phyloP scores from a whole-genome alignment of 2,329 filamentous ascomycete genomes.

The Diaporthe citriasiana region DNA sequence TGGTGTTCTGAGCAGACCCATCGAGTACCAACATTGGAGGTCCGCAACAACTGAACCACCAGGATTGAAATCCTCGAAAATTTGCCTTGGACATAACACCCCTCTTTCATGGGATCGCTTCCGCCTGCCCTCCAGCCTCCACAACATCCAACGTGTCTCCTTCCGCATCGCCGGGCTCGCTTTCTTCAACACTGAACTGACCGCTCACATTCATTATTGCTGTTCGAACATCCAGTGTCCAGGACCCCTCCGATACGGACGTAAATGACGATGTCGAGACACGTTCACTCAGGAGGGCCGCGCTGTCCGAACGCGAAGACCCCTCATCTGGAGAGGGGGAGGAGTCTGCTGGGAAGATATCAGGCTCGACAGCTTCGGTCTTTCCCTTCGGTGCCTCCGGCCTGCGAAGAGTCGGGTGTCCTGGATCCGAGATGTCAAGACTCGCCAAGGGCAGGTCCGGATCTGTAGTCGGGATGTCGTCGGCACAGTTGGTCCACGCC shows the following conservation, averaged over 20 bases:
- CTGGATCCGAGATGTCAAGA: constrained; percentile 3
- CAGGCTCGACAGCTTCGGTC: too few relatives aligned
- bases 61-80: neutral
- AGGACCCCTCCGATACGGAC: neutral
- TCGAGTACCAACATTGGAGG: too few relatives aligned
- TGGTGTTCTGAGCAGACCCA: too few relatives aligned
- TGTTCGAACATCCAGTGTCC: neutral
- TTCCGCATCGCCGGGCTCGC: neutral
- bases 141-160: neutral
- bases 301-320: neutral
- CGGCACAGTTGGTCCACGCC: neutral
- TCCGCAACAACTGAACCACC: too few relatives aligned
- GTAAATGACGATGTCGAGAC: neutral
- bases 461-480: constrained; percentile 9
- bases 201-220: constrained; percentile 8
- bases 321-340: neutral
- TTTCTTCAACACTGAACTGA: neutral
- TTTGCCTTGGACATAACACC: neutral
- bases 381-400: neutral
- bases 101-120: neutral
- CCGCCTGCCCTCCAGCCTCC: neutral
- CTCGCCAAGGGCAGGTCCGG: neutral
- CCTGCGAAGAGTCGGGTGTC: neutral
- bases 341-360: neutral
- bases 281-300: neutral